Conservation (phyloP, 2,329 filamentous ascomycete species). For the Aurifilum marmelostoma region DNA sequence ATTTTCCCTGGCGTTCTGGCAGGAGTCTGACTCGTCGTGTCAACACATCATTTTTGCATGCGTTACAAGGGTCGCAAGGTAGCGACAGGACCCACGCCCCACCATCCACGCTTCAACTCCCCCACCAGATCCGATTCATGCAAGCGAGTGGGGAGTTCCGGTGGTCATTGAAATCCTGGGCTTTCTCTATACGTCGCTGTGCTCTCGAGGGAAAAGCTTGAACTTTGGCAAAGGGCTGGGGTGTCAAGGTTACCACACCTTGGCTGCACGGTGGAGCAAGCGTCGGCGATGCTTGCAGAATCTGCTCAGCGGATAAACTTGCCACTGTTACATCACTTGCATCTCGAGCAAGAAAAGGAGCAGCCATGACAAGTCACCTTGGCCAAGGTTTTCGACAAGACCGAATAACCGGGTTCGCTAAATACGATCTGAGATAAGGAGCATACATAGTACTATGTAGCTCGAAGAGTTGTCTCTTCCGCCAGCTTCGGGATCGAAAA, state of each 20-base stretch:
- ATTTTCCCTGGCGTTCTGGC: background rate
- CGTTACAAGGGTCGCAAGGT: constrained; percentile 18
- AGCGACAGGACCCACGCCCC: constrained; percentile 13
- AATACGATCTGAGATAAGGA: background rate
- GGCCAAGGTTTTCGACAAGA: background rate
- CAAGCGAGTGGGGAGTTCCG: constrained; percentile 16
- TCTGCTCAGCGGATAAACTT: background rate
- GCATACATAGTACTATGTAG: no score
- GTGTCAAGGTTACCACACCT: background rate
- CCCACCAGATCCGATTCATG: constrained; percentile 21
- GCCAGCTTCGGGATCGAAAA: background rate
- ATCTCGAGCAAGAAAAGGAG: constrained; percentile 4
- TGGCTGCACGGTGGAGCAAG: background rate
- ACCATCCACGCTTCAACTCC: constrained; percentile 18
- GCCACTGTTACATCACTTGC: constrained; percentile 19
- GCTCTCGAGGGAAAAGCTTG: constrained; percentile 8
- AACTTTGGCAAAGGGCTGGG: background rate
- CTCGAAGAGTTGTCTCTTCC: background rate
- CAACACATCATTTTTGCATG: constrained; percentile 27
- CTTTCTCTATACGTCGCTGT: constrained; percentile 11
- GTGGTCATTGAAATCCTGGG: constrained; percentile 13
- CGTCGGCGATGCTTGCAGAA: background rate
- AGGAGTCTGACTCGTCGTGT: constrained; percentile 23
- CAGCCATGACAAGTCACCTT: background rate
- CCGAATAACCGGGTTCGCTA: background rate